phyloP scores from a whole-genome alignment of 2,329 filamentous ascomycete species.

The Diaporthe caulivora region DNA sequence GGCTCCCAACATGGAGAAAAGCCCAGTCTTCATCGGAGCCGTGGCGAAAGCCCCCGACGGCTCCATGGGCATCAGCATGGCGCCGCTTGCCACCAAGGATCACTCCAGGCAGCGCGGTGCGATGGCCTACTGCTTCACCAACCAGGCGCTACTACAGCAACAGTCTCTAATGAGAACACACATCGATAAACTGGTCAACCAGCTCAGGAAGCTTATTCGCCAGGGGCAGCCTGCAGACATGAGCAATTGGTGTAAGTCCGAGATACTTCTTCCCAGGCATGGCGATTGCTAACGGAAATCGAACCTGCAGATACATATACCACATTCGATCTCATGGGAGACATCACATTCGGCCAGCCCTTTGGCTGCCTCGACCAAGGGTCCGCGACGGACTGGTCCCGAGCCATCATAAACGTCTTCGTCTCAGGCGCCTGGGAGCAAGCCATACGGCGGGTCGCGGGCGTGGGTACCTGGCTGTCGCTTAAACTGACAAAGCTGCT shows the following conservation, averaged over 20 bases:
- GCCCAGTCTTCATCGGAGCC: constrained; percentile 44
- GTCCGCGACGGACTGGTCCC: constrained; percentile 61
- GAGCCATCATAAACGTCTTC: constrained; percentile 54
- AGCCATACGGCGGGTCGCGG: constrained; percentile 44
- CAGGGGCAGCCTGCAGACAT: constrained; percentile 41
- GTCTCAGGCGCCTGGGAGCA: constrained; percentile 44
- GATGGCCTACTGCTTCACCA: constrained; percentile 45
- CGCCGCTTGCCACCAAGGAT: constrained; percentile 40
- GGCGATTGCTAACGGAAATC: constrained; percentile 39
- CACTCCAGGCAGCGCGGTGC: constrained; percentile 46
- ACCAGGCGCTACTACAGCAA: constrained; percentile 44
- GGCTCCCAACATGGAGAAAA: constrained; percentile 46
- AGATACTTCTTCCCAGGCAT: not conserved
- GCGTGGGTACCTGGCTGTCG: constrained; percentile 44
- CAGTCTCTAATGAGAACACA: constrained; percentile 43
- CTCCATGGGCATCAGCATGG: constrained; percentile 24
- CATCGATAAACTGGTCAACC: constrained; percentile 42
- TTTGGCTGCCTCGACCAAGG: constrained; percentile 63
- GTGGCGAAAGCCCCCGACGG: constrained; percentile 21
- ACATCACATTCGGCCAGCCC: constrained; percentile 62
- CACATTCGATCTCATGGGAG: constrained; percentile 68
- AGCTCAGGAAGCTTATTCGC: constrained; percentile 33
- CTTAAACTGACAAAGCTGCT: constrained; percentile 42
- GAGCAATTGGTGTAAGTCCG: constrained; percentile 44
- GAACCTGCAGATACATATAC: constrained; percentile 37